Percentiles rank a stretch among this genome's conserved stretches.
Evolutionary conservation across 1,284 basidiomycete genomes (phyloP).

Genomic region (Malassezia japonica): DNA sequence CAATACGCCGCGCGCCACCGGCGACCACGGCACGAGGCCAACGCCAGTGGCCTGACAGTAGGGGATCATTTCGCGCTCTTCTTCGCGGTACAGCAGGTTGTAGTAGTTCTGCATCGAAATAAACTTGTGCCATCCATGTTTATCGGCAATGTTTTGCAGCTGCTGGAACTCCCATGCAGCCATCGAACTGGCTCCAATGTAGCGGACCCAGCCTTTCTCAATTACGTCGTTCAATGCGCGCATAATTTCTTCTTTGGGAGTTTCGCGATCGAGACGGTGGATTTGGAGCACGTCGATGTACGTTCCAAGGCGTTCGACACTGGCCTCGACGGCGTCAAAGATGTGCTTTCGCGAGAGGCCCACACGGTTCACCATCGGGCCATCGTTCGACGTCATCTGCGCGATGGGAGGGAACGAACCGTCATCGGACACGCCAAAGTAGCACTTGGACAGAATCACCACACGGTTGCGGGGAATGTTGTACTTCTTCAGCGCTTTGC

Average conservation of each 20-base stretch:
- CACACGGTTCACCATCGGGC: slow-evolving; percentile 51
- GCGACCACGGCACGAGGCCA: slow-evolving; percentile 51
- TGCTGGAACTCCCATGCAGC: slow-evolving; percentile 19
- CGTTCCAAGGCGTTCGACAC: slow-evolving; percentile 61
- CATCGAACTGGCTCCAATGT: slow-evolving; percentile 18
- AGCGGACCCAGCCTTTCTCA: slow-evolving; percentile 44
- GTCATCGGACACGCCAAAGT: slow-evolving; percentile 51
- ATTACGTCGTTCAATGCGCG: slow-evolving; percentile 55
- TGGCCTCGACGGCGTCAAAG: slow-evolving; percentile 65
- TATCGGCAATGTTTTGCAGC: slow-evolving; percentile 16
- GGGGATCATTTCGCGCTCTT: slow-evolving; percentile 62
- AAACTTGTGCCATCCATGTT: slow-evolving; percentile 32
- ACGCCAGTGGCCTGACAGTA: slow-evolving; percentile 54
- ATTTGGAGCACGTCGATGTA: slow-evolving; percentile 54
- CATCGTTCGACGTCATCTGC: slow-evolving; percentile 14
- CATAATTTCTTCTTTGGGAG: slow-evolving; percentile 59
- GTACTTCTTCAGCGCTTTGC: slow-evolving; percentile 66
- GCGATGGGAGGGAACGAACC: slow-evolving; percentile 17
- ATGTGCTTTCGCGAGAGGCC: slow-evolving; percentile 71
- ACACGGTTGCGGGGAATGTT: slow-evolving; percentile 62
- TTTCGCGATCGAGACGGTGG: slow-evolving; percentile 56
- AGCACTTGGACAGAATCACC: slow-evolving; percentile 61
- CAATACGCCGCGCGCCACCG: slow-evolving; percentile 50
- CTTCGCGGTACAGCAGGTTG: slow-evolving; percentile 57
- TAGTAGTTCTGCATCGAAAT: slow-evolving; percentile 62